Evolutionary conservation across 306 rosid species (phyloP).

Genomic region (Spatholobus suberectus): DNA sequence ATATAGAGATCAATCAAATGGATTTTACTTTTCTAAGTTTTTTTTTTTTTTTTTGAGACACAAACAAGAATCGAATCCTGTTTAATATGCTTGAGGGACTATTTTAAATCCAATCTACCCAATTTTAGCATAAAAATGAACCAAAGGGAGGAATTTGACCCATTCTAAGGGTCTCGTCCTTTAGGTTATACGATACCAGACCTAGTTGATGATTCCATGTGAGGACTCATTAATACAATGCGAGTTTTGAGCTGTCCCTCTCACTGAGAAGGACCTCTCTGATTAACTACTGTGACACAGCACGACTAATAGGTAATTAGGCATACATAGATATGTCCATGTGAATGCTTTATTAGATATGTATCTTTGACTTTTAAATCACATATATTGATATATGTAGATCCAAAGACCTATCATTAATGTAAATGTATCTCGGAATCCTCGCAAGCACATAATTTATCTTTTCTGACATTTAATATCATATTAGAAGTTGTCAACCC

Average conservation of each 20-base stretch:
- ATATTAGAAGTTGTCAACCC: slow-evolving; percentile 45
- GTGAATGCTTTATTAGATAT: slow-evolving; percentile 45
- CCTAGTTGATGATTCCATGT: slow-evolving; percentile 35
- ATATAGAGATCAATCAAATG: too few relatives aligned
- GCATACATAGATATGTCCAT: slow-evolving; percentile 37
- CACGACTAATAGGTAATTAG: slow-evolving; percentile 36
- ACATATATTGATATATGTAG: slow-evolving; percentile 1
- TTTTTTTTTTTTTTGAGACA: too few relatives aligned
- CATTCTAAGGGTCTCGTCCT: too few relatives aligned
- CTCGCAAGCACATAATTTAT: slow-evolving; percentile 30
- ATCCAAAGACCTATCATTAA: slow-evolving; percentile 43
- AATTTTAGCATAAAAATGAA: too few relatives aligned
- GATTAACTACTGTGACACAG: slow-evolving; percentile 29
- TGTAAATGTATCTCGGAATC: slow-evolving; percentile 46
- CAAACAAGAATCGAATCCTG: too few relatives aligned
- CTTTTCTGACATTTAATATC: slow-evolving; percentile 37
- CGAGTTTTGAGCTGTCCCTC: slow-evolving; percentile 39
- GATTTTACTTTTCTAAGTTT: too few relatives aligned
- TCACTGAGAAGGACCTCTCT: slow-evolving; percentile 20
- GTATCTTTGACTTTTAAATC: slow-evolving; percentile 45
- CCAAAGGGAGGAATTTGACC: too few relatives aligned
- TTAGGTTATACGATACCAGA: not conserved
- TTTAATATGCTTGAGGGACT: too few relatives aligned
- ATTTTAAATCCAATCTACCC: too few relatives aligned
- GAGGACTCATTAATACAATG: slow-evolving; percentile 38